Conservation (phyloP, 345 rosid genomes). For the Citropsis articulata region DNA sequence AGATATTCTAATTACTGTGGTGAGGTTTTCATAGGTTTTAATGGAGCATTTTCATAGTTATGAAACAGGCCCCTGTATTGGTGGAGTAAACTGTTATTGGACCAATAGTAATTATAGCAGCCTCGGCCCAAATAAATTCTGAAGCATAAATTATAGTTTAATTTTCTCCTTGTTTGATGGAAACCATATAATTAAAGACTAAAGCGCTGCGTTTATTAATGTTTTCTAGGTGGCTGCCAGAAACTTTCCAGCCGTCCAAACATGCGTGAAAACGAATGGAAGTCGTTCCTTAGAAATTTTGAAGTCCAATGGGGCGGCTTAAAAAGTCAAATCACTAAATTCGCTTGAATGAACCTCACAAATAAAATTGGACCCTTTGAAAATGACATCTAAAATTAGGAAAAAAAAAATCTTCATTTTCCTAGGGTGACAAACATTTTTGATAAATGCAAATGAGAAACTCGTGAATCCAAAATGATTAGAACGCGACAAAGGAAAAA, state of each 20-base stretch:
- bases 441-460: background rate
- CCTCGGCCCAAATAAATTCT: too few species aligned
- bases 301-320: constrained; percentile 19
- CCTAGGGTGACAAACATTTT: background rate
- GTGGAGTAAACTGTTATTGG: too few species aligned
- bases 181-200: background rate
- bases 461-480: background rate
- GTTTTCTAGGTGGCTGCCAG: background rate
- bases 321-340: too few species aligned
- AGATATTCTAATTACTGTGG: too few species aligned
- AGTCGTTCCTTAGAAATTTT: background rate
- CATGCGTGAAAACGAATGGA: background rate
- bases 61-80: too few species aligned
- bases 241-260: background rate
- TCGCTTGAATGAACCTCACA: too few species aligned
- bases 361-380: background rate
- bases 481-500: background rate
- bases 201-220: background rate
- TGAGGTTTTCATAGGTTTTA: too few species aligned
- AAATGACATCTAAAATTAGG: background rate
- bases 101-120: too few species aligned
- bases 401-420: background rate
- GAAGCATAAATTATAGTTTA: background rate
- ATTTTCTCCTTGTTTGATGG: background rate
- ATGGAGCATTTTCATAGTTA: too few species aligned